Evolutionary conservation across 2,329 filamentous ascomycete genomes (phyloP).

Genomic region (Talaromyces sp.): DNA sequence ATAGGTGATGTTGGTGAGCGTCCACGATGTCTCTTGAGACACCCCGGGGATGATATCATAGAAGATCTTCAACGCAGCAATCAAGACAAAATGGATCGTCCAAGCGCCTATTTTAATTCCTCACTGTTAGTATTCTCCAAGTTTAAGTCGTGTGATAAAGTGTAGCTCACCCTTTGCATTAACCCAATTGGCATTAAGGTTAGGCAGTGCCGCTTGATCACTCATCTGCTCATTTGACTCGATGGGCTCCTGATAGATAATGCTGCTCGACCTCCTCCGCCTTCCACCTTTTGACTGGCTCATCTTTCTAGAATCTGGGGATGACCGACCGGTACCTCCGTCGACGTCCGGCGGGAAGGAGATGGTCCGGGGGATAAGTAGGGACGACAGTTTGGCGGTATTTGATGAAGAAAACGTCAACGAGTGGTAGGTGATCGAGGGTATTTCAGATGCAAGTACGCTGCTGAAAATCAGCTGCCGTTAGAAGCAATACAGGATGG

Average conservation of each 20-base stretch:
- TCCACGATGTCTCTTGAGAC: constrained; percentile 98
- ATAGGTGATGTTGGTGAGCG: constrained; percentile 96
- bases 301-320: constrained; percentile 54
- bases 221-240: constrained; percentile 97
- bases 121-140: not conserved
- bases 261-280: constrained; percentile 92
- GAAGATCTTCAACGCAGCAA: constrained; percentile 85
- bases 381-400: constrained; percentile 95
- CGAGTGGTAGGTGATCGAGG: not conserved
- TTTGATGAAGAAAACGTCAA: constrained; percentile 42
- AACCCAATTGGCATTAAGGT: constrained; percentile 97
- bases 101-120: constrained; percentile 58
- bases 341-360: constrained; percentile 82
- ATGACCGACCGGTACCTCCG: constrained; percentile 54
- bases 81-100: constrained; percentile 94
- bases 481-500: not conserved
- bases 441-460: not conserved
- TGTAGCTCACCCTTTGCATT: constrained; percentile 79
- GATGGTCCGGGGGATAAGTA: constrained; percentile 82
- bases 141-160: not conserved
- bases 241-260: constrained; percentile 94
- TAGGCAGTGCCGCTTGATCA: constrained; percentile 90
- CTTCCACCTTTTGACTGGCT: constrained; percentile 63
- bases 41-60: constrained; percentile 96
- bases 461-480: not conserved